Evolutionary conservation across 345 rosid species (phyloP).

Genomic region (Populus simonii): DNA sequence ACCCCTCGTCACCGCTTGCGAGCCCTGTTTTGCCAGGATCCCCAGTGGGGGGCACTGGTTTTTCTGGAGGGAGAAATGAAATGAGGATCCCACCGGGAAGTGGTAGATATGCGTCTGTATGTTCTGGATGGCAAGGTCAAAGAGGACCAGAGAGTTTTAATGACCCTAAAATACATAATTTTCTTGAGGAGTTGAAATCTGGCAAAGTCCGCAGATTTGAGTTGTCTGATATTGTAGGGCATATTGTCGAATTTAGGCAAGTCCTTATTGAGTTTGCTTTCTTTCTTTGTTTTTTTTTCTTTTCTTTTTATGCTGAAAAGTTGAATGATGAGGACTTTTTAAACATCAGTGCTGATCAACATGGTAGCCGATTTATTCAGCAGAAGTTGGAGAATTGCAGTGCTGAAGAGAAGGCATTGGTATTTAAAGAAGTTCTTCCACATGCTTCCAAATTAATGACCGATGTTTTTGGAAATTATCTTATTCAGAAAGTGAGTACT

Average conservation of each 20-base stretch:
- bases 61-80: constrained; percentile 57
- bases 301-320: not conserved
- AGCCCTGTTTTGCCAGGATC: constrained; percentile 72
- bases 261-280: constrained; percentile 19
- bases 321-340: constrained; percentile 18
- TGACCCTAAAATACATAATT: constrained; percentile 63
- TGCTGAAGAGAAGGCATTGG: constrained; percentile 72
- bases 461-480: constrained; percentile 98
- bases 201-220: constrained; percentile 78
- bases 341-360: constrained; percentile 83
- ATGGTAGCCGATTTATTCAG: constrained; percentile 99
- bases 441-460: constrained; percentile 86
- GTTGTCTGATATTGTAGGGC: constrained; percentile 77
- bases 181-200: constrained; percentile 90
- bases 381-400: constrained; percentile 88
- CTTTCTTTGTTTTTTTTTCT: constrained; percentile 9
- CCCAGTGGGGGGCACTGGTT: constrained; percentile 54
- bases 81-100: constrained; percentile 52
- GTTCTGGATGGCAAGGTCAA: constrained; percentile 83
- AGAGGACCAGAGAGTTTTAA: constrained; percentile 55
- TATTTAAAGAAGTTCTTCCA: constrained; percentile 85
- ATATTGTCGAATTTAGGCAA: constrained; percentile 89
- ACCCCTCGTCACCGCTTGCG: constrained; percentile 60
- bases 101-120: constrained; percentile 49
- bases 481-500: constrained; percentile 79